Conservation (phyloP, 805 yeast species). For the Ogataea trehalophila region DNA sequence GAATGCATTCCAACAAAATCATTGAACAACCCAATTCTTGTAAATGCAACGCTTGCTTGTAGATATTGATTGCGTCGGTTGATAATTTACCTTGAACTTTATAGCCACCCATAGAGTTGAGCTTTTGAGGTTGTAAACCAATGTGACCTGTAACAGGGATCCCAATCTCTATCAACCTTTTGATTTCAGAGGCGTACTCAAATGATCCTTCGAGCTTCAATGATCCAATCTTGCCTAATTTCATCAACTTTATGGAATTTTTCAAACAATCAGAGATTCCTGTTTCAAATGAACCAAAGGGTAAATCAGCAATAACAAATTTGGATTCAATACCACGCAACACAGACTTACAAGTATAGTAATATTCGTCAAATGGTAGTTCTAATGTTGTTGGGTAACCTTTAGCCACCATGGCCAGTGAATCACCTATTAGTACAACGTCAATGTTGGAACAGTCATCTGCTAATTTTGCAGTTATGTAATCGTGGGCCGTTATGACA, state of each 20-base stretch:
- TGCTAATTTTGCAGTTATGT: constrained; percentile 67
- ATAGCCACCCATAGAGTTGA: constrained; percentile 77
- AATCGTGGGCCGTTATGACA: constrained; percentile 82
- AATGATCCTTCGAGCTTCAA: constrained; percentile 83
- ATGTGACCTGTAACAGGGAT: constrained; percentile 89
- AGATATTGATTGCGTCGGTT: constrained; percentile 50
- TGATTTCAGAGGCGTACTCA: constrained; percentile 50
- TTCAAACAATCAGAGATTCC: constrained; percentile 58
- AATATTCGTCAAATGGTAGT: constrained; percentile 72
- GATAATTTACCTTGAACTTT: constrained; percentile 73
- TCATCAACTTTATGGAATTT: constrained; percentile 52
- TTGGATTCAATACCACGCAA: constrained; percentile 62
- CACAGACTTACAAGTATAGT: constrained; percentile 73
- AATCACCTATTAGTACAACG: constrained; percentile 80
- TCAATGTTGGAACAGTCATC: constrained; percentile 60
- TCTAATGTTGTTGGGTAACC: constrained; percentile 78
- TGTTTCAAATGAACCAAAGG: constrained; percentile 80
- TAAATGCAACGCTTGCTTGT: constrained; percentile 62
- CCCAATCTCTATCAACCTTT: constrained; percentile 58
- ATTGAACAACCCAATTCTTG: constrained; percentile 75
- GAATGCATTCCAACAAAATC: constrained; percentile 81
- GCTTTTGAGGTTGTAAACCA: constrained; percentile 89
- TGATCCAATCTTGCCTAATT: constrained; percentile 57
- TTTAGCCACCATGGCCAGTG: constrained; percentile 85
- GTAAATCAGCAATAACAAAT: constrained; percentile 77